These are phyloP conservation scores for Penicillium sp. DNA, from an alignment of 2,329 filamentous ascomycete genomes.

Conservation along the genomic window DNA sequence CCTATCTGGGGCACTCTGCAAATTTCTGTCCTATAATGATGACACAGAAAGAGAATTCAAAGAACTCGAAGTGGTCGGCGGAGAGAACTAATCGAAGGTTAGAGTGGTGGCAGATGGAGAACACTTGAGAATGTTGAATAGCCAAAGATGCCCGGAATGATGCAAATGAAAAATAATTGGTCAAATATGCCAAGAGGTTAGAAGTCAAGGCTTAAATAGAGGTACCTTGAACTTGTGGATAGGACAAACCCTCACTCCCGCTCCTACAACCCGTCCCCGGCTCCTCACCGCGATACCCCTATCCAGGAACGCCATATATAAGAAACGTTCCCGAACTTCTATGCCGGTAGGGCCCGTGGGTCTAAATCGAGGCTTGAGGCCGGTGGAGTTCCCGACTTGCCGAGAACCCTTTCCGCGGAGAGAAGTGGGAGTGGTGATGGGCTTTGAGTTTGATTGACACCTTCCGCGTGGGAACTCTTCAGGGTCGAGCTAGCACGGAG, in stretches of 20 bases:
- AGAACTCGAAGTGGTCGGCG: no score
- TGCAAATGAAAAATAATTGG: neutral
- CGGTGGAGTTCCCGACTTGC: slow-evolving; percentile 10
- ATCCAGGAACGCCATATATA: neutral
- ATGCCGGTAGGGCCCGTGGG: slow-evolving; percentile 11
- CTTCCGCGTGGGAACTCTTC: neutral
- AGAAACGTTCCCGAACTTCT: slow-evolving; percentile 12
- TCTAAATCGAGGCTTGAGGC: neutral
- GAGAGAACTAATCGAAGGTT: no score
- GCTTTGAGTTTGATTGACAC: neutral
- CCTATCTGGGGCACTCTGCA: no score
- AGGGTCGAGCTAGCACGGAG: neutral
- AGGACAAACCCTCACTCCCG: neutral
- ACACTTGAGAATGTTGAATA: no score
- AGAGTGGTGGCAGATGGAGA: no score
- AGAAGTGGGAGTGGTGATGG: neutral
- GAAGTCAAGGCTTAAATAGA: neutral
- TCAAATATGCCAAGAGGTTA: neutral
- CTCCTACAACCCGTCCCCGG: neutral
- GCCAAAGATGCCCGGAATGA: no score
- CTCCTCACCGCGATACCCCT: neutral
- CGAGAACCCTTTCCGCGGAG: slow-evolving; percentile 17
- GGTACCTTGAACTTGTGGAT: neutral
- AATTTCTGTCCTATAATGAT: no score
- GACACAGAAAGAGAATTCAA: no score